Evolutionary conservation across 495 filamentous ascomycete genomes (phyloP).

Genomic region (Aspergillus nidulans): DNA sequence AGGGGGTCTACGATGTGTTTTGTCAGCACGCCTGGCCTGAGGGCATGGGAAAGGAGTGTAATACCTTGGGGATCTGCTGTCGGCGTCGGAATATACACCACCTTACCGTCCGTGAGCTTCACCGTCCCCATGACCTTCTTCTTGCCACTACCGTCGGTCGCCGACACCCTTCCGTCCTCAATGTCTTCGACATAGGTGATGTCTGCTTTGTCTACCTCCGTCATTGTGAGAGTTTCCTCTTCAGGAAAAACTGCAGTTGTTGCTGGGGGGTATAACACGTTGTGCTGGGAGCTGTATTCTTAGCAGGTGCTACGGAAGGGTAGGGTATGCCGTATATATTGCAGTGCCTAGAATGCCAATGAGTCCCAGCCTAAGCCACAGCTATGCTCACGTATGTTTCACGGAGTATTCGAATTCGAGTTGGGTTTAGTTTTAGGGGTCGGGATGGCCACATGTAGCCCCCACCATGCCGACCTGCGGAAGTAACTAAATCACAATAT

Average conservation of each 20-base stretch:
- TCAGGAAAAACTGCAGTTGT: too few relatives aligned
- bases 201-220: constrained; percentile 5
- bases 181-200: constrained; percentile 22
- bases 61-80: constrained; percentile 22
- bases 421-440: not conserved
- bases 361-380: too few relatives aligned
- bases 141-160: not conserved
- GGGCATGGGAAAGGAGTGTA: not conserved
- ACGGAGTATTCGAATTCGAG: not conserved
- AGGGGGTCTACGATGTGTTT: constrained; percentile 32
- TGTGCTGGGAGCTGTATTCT: too few relatives aligned
- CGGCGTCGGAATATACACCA: constrained; percentile 29
- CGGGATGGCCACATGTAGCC: not conserved
- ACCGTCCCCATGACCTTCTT: constrained; percentile 26
- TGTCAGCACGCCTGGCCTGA: not conserved
- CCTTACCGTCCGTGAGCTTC: constrained; percentile 24
- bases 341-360: not conserved
- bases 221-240: not conserved
- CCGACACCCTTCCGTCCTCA: constrained; percentile 1
- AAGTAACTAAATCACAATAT: too few relatives aligned
- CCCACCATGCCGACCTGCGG: not conserved
- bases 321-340: not conserved
- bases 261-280: not conserved
- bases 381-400: not conserved
- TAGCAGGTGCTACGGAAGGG: not conserved